Evolutionary conservation across 2,329 filamentous ascomycete genomes (phyloP), one percentile per base, ranked within the genome.

Genomic region (Phialophora macrospora): DNA sequence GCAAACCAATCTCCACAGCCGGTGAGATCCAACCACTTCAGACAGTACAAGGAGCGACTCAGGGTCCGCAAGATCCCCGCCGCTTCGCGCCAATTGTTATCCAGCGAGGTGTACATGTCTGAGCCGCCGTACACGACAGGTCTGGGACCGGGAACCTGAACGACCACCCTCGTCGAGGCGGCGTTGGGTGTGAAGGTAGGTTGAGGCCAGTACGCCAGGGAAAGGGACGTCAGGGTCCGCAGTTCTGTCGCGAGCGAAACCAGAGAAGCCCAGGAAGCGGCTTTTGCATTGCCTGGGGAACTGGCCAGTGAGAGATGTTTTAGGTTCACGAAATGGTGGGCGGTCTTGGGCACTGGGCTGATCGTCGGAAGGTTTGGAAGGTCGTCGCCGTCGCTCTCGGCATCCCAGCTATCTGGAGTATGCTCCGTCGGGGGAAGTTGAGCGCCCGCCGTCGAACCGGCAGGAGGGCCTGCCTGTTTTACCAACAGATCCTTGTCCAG

Each of bases 21-120:
- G 73, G 87, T 84, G 0, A 89, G 76, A 70, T 88, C 87, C 1
- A 89, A 79, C 85, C 85, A 88, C 70, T 83, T 81, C 2, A 89
- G 77, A 52, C 84, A 85, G 69, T 87, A 85, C 0, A 85, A 84
- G 51, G 81, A 80, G 54, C 80, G 77, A 28, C 83, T 85, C 1
- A 89, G 77, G 26, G 82, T 82, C 5, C 84, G 82, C 1, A 89
- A 77, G 22, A 88, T 81, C 20, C 81, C 81, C 0, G 84, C 80
- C 1, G 85, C 82, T 73, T 88, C 85, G 44, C 81, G 79, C 79
- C 82, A 83, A 72, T 87, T 82, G 60, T 84, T 78, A 62, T 87
- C 84, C 32, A 80, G 74, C 2, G 78, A 77, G 7, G 82, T 82
- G 74, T 87, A 87, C 60, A 80, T 79, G 63, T 84, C 79, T 3